Evolutionary conservation across 2,329 filamentous ascomycete genomes (phyloP), one percentile per base, ranked within the genome.

Genomic region (Trichoderma semiorbis): DNA sequence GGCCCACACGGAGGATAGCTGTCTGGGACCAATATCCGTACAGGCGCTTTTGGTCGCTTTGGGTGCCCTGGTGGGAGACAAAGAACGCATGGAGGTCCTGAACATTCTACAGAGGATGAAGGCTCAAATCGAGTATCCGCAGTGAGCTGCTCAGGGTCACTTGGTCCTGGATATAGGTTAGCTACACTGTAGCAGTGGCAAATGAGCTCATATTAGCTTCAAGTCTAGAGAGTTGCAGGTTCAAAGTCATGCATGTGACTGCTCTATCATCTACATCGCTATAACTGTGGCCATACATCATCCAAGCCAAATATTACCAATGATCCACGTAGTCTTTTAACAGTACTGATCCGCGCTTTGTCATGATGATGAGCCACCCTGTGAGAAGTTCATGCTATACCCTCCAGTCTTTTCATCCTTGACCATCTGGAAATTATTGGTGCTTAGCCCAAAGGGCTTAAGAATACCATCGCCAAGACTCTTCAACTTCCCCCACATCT

Each of bases 401-500:
- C 94, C 95, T 1, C 96, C 96, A 1, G 91, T 92, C 74, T 91
- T 92, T 77, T 95, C 92, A 78, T 98, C 95, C 81, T 98, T 93
- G 32, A 92, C 90, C 86, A 98, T 97, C 74, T 97, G 90, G 79
- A 99, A 98, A 80, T 97, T 97, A 60, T 97, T 91, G 12, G 96
- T 98, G 72, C 92, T 97, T 75, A 99, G 82, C 1, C 96, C 96
- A 84, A 98, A 98, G 0, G 95, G 95, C 79, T 93, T 97, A 65
- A 99, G 80, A 18, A 99, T 89, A 1, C 94, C 94, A 79, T 99
- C 97, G 0, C 96, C 96, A 73, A 99, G 84, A 82, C 93, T 90
- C 79, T 97, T 98, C 77, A 99, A 83, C 84, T 98, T 98, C 21
- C 92, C 93, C 94, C 97, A 97, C 94, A 98, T 98, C 83, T 99